Base-by-base conservation (phyloP, 1,284 basidiomycete genomes). In the Austroboletus novae-zelandiae region DNA sequence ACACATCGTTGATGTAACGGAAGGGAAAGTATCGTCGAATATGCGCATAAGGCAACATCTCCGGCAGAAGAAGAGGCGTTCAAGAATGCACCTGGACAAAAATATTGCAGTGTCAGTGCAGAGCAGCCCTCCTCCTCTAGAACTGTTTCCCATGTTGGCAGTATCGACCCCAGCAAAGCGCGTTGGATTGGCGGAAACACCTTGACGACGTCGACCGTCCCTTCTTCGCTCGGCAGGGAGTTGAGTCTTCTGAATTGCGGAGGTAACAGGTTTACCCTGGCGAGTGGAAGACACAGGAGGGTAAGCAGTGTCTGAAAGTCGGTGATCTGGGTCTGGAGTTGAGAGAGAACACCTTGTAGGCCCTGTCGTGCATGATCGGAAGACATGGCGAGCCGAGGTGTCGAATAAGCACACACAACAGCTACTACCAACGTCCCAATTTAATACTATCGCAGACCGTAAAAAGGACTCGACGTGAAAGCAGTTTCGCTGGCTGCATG, bases 121-220 rank as follows among this genome's bases (percentile, higher is more conserved):
- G 69, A 67, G 14, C 71, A 67, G 13, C 74, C 65, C 29, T 78
- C 69, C 44, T 86, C 79, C 20, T 66, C 61, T n/a, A 94, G 70
- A 0, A 67, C 57, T 0, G 69, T 62, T 40, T 82, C 77, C 87
- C 92, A 94, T 20, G 80, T 78, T 0, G 89, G 88, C 4, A 83
- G 64, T 35, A 91, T 71, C 52, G 80, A 73, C 53, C 81, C 77
- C 18, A 93, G 61, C n/a, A 93, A 62, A 11, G 72, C 74, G 36
- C 75, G 71, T 61, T 93, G 90, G 15, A 91, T 66, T 3, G 67
- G 61, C 4, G 81, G 75, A 36, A 91, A 64, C 56, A 82, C 77
- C 58, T 76, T 79, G 11, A 60, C 48, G 30, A 79, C 41, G 25
- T 62, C 53, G 15, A 64, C 29, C 15, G 45, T 44, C 29, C 47